phyloP scores from a whole-genome alignment of 1,139 yeast genomes.

The Meyerozyma elateridarum region DNA sequence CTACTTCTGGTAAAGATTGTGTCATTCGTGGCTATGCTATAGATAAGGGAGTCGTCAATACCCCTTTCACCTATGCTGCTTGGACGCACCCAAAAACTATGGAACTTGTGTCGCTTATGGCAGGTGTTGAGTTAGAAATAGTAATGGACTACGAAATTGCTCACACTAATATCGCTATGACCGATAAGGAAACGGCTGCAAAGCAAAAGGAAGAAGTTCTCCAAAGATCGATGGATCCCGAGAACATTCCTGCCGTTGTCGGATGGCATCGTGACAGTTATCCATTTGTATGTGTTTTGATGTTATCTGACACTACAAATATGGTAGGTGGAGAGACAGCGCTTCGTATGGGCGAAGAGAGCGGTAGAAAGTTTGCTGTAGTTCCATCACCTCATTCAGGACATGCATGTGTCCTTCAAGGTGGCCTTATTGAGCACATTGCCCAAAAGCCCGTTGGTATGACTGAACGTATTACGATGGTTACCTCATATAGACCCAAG shows the following conservation, averaged over 20 bases:
- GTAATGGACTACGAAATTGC: constrained; percentile 53
- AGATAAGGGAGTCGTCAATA: constrained; percentile 18
- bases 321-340: constrained; percentile 62
- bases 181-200: constrained; percentile 25
- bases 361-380: constrained; percentile 26
- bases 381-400: constrained; percentile 53
- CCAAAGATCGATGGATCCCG: constrained; percentile 17
- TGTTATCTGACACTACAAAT: constrained; percentile 50
- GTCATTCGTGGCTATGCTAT: constrained; percentile 46
- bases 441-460: constrained; percentile 53
- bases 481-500: constrained; percentile 39
- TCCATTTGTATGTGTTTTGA: constrained; percentile 60
- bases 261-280: constrained; percentile 59
- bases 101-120: constrained; percentile 46
- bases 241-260: constrained; percentile 47
- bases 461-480: constrained; percentile 51
- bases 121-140: constrained; percentile 50
- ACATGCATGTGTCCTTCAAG: constrained; percentile 53
- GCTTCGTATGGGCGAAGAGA: constrained; percentile 41
- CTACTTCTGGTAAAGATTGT: constrained; percentile 46
- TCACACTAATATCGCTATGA: constrained; percentile 44
- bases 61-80: constrained; percentile 48
- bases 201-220: constrained; percentile 12
- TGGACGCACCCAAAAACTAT: constrained; percentile 54
- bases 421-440: constrained; percentile 48